Conservation (phyloP, 352 stramenopile species). For the Globisporangium spinosum region DNA sequence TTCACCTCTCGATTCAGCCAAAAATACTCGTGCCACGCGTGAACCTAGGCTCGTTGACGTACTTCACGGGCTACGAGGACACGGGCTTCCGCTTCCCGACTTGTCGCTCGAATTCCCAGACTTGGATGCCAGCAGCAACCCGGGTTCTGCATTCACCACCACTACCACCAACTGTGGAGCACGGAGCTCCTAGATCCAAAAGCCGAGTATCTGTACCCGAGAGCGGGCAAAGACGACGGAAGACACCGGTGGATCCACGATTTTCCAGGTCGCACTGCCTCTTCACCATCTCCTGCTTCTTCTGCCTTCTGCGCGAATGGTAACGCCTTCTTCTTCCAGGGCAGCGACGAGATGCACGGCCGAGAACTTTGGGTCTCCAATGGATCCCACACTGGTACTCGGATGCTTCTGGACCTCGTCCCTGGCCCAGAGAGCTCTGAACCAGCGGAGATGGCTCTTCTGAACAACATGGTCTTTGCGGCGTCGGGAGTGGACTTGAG, state of each 20-base stretch:
- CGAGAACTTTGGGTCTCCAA: slow-evolving; percentile 72
- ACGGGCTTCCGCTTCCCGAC: slow-evolving; percentile 35
- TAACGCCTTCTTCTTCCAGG: slow-evolving; percentile 44
- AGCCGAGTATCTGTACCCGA: slow-evolving; percentile 16
- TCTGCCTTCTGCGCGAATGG: slow-evolving; percentile 24
- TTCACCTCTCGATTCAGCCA: slow-evolving; percentile 23
- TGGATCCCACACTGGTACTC: slow-evolving; percentile 32
- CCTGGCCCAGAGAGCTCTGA: slow-evolving; percentile 38
- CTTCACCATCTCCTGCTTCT: background rate
- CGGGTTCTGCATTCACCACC: background rate
- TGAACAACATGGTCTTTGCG: slow-evolving; percentile 67
- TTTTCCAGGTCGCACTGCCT: slow-evolving; percentile 9
- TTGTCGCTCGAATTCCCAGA: slow-evolving; percentile 23
- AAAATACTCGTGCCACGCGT: slow-evolving; percentile 30
- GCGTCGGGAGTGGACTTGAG: slow-evolving; percentile 57
- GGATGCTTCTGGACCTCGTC: slow-evolving; percentile 52
- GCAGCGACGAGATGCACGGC: slow-evolving; percentile 34
- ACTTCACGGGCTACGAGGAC: slow-evolving; percentile 32
- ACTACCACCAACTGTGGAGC: slow-evolving; percentile 25
- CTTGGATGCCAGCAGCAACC: background rate
- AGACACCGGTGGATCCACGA: slow-evolving; percentile 25
- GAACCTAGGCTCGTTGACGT: slow-evolving; percentile 23
- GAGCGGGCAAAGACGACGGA: slow-evolving; percentile 19
- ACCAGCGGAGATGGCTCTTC: slow-evolving; percentile 39
- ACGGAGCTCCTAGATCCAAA: slow-evolving; percentile 20